Evolutionary conservation across 345 rosid species (phyloP), one percentile per base, ranked within the genome.

Genomic region (Dipteronia dyeriana): DNA sequence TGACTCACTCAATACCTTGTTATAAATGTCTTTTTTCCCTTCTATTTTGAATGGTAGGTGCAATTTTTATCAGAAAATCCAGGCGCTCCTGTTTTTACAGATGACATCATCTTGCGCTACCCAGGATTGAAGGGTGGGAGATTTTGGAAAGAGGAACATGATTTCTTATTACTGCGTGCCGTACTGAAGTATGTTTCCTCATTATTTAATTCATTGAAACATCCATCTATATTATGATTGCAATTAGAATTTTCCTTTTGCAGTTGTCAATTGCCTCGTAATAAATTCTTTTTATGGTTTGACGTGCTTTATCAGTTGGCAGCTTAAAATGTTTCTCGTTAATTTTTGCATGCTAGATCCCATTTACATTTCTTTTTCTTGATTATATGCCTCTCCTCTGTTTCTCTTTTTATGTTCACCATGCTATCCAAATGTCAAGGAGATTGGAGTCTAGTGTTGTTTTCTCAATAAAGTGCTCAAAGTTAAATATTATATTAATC

Each of bases 91-190:
- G 90, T 88, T 82, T 92, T 91, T 67, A 41, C 90, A 0, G 86
- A 89, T 66, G 97, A 95, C 80, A 88, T 92, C 66, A 61, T 86
- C 60, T 74, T 77, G 78, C 94, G 94, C 78, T 94, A 85, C 78
- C 95, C 99, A 22, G 91, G 90, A 71, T 81, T 97, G 74, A 88
- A 85, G 85, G 83, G 94, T 83, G 98, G 98, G 77, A 91, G 87
- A 81, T 83, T 84, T 79, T 97, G 99, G 99, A 97, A 91, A 78
- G 94, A 89, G 82, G 98, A 90, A 74, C 98, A 97, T 79, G 99
- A 97, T 86, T 76, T 76, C 41, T 71, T 86, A 75, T 84, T 97
- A 81, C 86, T 97, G 38, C 84, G 85, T 74, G 99, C 99, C 38
- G 96, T 97, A 34, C 81, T 89, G 49, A 97, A 90, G 99, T 97